These are phyloP conservation scores for Sanghuangporus sanghuang DNA, from an alignment of 1,284 basidiomycete genomes.

Conservation along the genomic window DNA sequence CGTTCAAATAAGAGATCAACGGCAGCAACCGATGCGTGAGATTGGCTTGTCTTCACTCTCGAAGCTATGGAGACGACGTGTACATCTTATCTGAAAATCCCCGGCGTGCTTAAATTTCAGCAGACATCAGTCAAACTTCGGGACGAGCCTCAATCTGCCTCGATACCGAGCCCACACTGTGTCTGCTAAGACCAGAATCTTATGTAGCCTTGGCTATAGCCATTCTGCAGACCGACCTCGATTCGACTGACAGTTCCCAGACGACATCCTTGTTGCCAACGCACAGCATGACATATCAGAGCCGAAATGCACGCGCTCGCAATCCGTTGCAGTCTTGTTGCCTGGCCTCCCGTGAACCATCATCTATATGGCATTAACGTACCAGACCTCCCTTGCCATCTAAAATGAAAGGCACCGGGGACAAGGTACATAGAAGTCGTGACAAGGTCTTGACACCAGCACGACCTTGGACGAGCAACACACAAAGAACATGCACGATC, in stretches of 20 bases:
- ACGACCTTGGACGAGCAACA: too few species aligned
- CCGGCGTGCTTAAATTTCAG: neutral
- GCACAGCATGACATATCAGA: neutral
- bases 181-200: neutral
- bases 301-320: neutral
- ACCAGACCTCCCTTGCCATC: neutral
- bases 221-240: constrained; percentile 7
- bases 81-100: neutral
- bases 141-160: neutral
- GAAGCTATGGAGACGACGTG: constrained; percentile 6
- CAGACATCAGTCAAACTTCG: neutral
- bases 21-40: neutral
- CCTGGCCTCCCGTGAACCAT: neutral
- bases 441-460: too few species aligned
- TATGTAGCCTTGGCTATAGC: constrained; percentile 6
- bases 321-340: neutral
- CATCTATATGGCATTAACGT: neutral
- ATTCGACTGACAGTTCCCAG: neutral
- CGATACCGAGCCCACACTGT: constrained; percentile 8
- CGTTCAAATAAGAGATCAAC: neutral
- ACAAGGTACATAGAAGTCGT: neutral
- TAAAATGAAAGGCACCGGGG: constrained; percentile 5
- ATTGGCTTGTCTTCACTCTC: neutral
- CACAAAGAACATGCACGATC: too few species aligned
- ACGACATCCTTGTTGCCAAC: neutral